Base-by-base conservation (phyloP, 2,329 filamentous ascomycete species). In the Exophiala bonariae region DNA sequence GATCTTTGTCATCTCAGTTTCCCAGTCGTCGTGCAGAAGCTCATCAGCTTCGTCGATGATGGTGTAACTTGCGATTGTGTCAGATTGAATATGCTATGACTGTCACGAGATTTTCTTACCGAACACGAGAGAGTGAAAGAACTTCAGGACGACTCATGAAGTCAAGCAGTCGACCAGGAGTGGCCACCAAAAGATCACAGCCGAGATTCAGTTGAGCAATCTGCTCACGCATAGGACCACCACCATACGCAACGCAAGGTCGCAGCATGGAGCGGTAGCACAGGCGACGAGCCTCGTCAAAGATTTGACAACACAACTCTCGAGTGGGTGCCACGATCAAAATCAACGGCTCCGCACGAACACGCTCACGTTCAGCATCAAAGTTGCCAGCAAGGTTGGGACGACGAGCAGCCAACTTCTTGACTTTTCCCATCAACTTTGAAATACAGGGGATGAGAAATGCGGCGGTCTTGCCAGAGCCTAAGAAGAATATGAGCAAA, bases 1-100 rank as follows among this genome's bases (percentile, higher is more conserved):
- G 49, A 97, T 86, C 60, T 81, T 82, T 34, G 77, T 76, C 50
- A 97, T 77, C 3, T 91, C 83, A 0, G 82, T 77, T 31, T 85
- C 79, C 89, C 93, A 97, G 60, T 91, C 87, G 1, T 75, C 64
- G 1, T 85, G 76, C 0, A 99, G 78, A 77, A 99, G 85, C 72
- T 99, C 92, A 63, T 99, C 93, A 1, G 93, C 93, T 64, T 99
- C 93, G 50, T 97, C 93, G 53, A 99, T 84, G 55, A 97, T 81
- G 56, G 81, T 82, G 67, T 33, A 37, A 17, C 35, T 37, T 13
- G 34, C 57, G 49, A 26, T 6, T 11, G 6, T 11, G 23, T 26
- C 23, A 26, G 23, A 6, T 26, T 11, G 23, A 26, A 6, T 11
- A 26, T 26, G 11, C 11, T 26, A 11, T 11, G 23, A 26, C 6